Evolutionary conservation across 2,329 filamentous ascomycete species (phyloP), one percentile per base, ranked within the genome.

Genomic region (Colletotrichum cereale): DNA sequence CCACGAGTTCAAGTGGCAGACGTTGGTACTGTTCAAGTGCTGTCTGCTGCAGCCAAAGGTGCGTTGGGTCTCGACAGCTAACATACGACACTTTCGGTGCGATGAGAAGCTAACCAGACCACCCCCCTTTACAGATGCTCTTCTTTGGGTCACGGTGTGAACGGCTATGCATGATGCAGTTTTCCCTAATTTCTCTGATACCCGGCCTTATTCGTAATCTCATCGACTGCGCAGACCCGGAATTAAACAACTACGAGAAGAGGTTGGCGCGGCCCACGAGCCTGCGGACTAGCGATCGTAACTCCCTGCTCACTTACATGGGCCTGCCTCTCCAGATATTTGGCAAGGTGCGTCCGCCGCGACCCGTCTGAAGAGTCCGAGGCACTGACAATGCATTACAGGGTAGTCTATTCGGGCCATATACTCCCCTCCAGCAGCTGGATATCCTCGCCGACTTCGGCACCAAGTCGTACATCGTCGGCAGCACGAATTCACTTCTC

Each of bases 61-160:
- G 75, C 71, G 78, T 74, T 29, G 48, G 47, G 21, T 5, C 55
- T 31, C 29, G n/a, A 38, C 12, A 48, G 24, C 11, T 34, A 21
- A 31, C 16, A 12, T n/a, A 1, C n/a, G 29, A 1, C 31, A n/a
- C 40, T 31, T 11, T 34, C 18, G 42, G 29, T 36, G 56, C 6
- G n/a, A 16, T 24, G 10, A 24, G 31, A 1, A 36, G 26, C 47
- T 64, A 44, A 69, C 31, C 11, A 34, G 62, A 6, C 55, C 26
- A n/a, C 14, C 21, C 34, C 18, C 36, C 21, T 36, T 21, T 34
- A 0, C 76, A 97, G 95, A 98, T 98, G 93, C 91, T 99, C 65
- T 98, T 99, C 84, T 99, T 98, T 78, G 95, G 96, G 73, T 95
- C 96, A n/a, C 91, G 95, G 76, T 98, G 96, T 82, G 96, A 99